Evolutionary conservation across 2,329 filamentous ascomycete species (phyloP), one percentile per base, ranked within the genome.

Genomic region (Ascochyta pisi): DNA sequence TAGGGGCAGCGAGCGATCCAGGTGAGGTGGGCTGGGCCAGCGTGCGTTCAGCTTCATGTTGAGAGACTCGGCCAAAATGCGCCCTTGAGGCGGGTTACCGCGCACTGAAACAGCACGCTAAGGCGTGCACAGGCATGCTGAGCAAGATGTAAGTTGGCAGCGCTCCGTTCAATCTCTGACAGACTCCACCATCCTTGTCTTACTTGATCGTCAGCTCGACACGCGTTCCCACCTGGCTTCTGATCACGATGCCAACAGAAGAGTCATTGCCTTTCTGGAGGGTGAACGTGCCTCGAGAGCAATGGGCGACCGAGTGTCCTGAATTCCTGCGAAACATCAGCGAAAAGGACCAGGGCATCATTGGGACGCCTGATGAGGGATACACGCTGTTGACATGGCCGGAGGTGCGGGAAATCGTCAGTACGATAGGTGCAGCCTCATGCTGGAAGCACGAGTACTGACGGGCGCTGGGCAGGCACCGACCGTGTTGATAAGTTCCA

Each of bases 401-500:
- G 4, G 79, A 88, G 61, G 89, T 94, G 48, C 81, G 80, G 68
- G 73, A 82, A 23, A 82, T 93, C 59, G 83, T 76, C 58, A 57
- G 73, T 76, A 71, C 60, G 66, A 39, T 33, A 33, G 50, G 33
- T 48, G 37, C 40, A 41, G 38, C 48, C 47, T 43, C 13, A 40
- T 19, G 29, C 27, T 37, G 27, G 22, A 27, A 24, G 45, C 41
- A 44, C 19, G 40, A 38, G 45, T 52, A 42, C 58, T 64, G 55
- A 63, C 45, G 46, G 44, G 31, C 10, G 42, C 31, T 26, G 50
- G 29, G 23, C 38, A 84, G 83, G 67, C 15, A 78, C 79, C 41
- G 93, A 96, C 77, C 83, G 83, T 8, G 86, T 97, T 41, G 87
- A 91, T 67, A 79, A 80, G 12, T 96, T 98, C 74, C 88, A 89